Conservation (phyloP, 257 asterid genomes). For the Lithospermum erythrorhizon region DNA sequence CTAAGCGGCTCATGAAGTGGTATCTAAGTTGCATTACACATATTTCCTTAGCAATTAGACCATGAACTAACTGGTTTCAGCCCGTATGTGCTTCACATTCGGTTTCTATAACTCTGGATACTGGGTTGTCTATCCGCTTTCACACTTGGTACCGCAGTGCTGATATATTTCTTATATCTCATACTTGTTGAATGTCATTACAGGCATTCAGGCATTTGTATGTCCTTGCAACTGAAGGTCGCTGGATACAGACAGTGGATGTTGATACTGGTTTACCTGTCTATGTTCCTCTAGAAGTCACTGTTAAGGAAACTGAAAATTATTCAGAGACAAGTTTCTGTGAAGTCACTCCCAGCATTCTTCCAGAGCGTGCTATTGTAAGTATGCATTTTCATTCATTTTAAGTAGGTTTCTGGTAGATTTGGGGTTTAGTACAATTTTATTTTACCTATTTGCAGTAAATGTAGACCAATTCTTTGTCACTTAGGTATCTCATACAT, state of each 20-base stretch:
- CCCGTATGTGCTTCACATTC: not conserved
- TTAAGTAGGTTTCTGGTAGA: not conserved
- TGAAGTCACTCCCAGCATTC: slow-evolving; percentile 94
- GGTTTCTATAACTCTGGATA: not conserved
- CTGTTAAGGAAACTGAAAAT: slow-evolving; percentile 65
- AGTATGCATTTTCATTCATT: slow-evolving; percentile 19
- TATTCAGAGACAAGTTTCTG: slow-evolving; percentile 84
- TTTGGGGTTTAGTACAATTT: not conserved
- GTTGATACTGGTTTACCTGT: slow-evolving; percentile 92
- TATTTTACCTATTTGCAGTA: not conserved
- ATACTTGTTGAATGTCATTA: slow-evolving; percentile 1
- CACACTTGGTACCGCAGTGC: no score
- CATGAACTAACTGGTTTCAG: not conserved
- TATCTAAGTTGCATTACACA: not conserved
- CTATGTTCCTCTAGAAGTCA: slow-evolving; percentile 87
- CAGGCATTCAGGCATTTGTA: slow-evolving; percentile 99
- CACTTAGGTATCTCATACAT: not conserved
- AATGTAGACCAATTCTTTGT: no score
- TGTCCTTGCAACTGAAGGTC: slow-evolving; percentile 97
- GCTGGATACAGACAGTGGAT: slow-evolving; percentile 95
- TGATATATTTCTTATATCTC: not conserved
- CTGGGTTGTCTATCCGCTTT: not conserved
- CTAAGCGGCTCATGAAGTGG: not conserved
- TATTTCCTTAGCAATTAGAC: not conserved
- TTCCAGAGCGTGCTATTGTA: slow-evolving; percentile 91